Percentiles rank a stretch among this genome's conserved stretches.
Evolutionary conservation across 176 grass and related monocot genomes (phyloP).

Genomic region (Luzula sylvatica): DNA sequence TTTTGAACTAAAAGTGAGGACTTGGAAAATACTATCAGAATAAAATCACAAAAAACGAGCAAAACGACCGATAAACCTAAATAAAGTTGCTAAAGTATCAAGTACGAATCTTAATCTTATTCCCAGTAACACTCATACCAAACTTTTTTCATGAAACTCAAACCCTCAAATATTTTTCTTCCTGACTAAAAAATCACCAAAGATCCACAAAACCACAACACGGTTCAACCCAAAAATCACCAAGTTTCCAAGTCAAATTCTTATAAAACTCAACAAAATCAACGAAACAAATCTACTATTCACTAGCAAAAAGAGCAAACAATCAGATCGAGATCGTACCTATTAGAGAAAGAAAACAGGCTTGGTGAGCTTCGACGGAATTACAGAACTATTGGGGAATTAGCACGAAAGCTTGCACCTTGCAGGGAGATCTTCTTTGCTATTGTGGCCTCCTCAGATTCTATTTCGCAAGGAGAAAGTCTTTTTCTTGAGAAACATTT

Average conservation of each 20-base stretch:
- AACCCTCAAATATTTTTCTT: neutral
- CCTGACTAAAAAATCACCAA: neutral
- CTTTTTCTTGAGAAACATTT: too few relatives aligned
- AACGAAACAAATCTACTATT: neutral
- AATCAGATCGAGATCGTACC: slow-evolving; percentile 11
- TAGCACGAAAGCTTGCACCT: too few relatives aligned
- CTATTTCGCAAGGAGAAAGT: too few relatives aligned
- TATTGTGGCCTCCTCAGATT: too few relatives aligned
- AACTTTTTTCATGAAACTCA: neutral
- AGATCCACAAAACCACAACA: neutral
- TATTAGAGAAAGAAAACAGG: neutral
- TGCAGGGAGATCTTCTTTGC: too few relatives aligned
- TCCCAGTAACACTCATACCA: neutral
- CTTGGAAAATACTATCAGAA: slow-evolving; percentile 2
- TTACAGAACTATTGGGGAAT: neutral
- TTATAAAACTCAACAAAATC: neutral
- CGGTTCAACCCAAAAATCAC: neutral
- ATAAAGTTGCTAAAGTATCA: too few relatives aligned
- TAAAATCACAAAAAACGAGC: neutral
- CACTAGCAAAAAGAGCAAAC: neutral
- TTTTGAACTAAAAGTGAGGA: neutral
- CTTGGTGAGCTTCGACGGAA: neutral
- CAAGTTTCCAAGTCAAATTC: neutral
- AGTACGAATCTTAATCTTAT: neutral
- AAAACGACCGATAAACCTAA: too few relatives aligned